Evolutionary conservation across 768 basidiomycete species (phyloP).

Genomic region (Punctularia strigosozonata): DNA sequence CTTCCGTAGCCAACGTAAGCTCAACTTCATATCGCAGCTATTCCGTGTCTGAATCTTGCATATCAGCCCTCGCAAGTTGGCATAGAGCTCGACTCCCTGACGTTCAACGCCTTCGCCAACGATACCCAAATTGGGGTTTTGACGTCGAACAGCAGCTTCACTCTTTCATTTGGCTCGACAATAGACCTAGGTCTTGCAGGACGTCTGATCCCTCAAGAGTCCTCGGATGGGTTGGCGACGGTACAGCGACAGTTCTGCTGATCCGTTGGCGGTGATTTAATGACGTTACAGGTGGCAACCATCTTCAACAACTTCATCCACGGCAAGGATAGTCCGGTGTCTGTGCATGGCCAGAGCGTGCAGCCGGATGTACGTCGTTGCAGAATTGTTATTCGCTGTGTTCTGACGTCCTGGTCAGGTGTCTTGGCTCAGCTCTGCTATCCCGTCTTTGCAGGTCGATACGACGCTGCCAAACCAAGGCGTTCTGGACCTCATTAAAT

Average conservation of each 20-base stretch:
- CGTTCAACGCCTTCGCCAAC: slow-evolving; percentile 46
- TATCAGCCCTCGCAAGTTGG: slow-evolving; percentile 65
- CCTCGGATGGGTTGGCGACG: slow-evolving; percentile 38
- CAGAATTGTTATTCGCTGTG: background rate
- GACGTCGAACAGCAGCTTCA: slow-evolving; percentile 34
- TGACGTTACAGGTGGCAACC: slow-evolving; percentile 42
- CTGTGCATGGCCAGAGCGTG: slow-evolving; percentile 47
- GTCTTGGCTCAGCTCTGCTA: slow-evolving; percentile 62
- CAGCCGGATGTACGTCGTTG: slow-evolving; percentile 38
- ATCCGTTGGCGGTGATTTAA: no score
- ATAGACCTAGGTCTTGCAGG: slow-evolving; percentile 44
- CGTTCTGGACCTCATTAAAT: slow-evolving; percentile 47
- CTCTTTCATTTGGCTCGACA: slow-evolving; percentile 40
- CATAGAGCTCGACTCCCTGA: slow-evolving; percentile 46
- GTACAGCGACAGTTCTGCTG: no score
- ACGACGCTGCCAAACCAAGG: slow-evolving; percentile 57
- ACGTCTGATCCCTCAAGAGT: slow-evolving; percentile 50
- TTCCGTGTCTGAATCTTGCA: slow-evolving; percentile 5
- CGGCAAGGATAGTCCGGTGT: slow-evolving; percentile 47
- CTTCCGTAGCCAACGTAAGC: slow-evolving; percentile 43
- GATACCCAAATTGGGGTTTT: slow-evolving; percentile 49
- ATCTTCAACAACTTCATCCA: slow-evolving; percentile 68
- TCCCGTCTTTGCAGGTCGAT: slow-evolving; percentile 45
- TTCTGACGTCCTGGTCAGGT: slow-evolving; percentile 26
- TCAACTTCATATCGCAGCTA: background rate